Evolutionary conservation across 805 yeast species (phyloP).

Genomic region (Kluyveromyces wickerhamii): DNA sequence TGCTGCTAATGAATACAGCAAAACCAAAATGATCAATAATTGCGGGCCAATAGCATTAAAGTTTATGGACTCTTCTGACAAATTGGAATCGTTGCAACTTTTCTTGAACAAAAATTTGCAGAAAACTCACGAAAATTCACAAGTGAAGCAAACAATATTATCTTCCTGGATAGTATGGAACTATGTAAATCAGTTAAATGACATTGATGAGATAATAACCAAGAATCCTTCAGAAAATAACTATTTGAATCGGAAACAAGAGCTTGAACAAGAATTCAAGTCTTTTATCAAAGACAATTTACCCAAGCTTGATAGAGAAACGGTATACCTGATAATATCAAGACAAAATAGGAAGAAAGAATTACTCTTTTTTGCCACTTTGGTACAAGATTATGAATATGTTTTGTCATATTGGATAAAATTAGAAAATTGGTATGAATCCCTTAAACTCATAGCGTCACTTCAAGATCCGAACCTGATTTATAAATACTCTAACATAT

Average conservation of each 20-base stretch:
- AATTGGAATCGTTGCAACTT: constrained; percentile 37
- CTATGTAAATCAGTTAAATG: constrained; percentile 28
- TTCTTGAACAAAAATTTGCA: constrained; percentile 39
- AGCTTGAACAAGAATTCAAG: constrained; percentile 30
- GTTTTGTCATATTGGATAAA: constrained; percentile 64
- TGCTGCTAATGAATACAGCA: constrained; percentile 56
- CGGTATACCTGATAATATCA: constrained; percentile 63
- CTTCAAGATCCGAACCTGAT: constrained; percentile 41
- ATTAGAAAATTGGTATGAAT: constrained; percentile 63
- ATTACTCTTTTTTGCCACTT: constrained; percentile 57
- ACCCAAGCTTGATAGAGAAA: constrained; percentile 48
- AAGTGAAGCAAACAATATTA: constrained; percentile 26
- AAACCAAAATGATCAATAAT: constrained; percentile 50
- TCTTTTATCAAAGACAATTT: constrained; percentile 44
- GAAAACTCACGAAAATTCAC: constrained; percentile 10
- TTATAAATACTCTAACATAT: constrained; percentile 60
- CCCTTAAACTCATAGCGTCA: constrained; percentile 48
- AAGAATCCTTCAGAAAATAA: constrained; percentile 20
- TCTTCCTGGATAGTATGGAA: constrained; percentile 34
- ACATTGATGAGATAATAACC: constrained; percentile 27
- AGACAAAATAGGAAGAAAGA: constrained; percentile 59
- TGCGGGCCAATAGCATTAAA: constrained; percentile 54
- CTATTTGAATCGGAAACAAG: constrained; percentile 19
- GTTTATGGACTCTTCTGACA: constrained; percentile 36
- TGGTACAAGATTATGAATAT: constrained; percentile 59